Conservation (phyloP, 148 eudicot genomes). For the Camellia sinensis region DNA sequence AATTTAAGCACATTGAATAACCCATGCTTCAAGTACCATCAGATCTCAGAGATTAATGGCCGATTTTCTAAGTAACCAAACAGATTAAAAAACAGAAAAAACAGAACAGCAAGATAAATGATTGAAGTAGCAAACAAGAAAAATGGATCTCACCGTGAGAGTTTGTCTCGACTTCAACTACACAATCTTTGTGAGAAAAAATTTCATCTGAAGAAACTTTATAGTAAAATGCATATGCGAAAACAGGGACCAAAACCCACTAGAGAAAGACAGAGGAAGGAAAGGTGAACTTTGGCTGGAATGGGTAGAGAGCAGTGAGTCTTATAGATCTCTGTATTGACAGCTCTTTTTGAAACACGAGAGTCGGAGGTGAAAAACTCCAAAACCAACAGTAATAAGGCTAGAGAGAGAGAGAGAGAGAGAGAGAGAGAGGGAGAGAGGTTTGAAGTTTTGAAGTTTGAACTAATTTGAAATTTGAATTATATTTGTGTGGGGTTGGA, state of each 20-base stretch:
- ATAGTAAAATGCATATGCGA: not conserved
- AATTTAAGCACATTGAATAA: not conserved
- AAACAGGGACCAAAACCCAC: not conserved
- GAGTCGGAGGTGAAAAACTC: not conserved
- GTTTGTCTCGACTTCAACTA: not conserved
- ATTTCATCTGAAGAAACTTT: constrained; percentile 4
- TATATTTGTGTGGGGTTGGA: not conserved
- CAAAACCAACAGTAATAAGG: not conserved
- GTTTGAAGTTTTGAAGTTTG: not conserved
- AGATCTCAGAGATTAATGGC: not conserved
- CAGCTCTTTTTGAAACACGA: not conserved
- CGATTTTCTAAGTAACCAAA: constrained; percentile 4
- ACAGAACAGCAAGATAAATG: not conserved
- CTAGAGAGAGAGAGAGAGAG: constrained; percentile 1
- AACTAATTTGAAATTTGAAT: constrained; percentile 16
- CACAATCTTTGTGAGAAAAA: not conserved
- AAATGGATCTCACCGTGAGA: constrained; percentile 6
- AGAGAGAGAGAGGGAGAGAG: constrained; percentile 6
- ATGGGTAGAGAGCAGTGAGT: not conserved
- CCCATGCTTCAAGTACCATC: not conserved
- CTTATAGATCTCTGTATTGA: not conserved
- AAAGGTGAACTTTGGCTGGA: constrained; percentile 8
- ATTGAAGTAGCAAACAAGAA: not conserved
- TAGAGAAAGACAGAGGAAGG: not conserved
- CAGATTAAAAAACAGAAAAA: not conserved